A percentile compares a stretch with the other conserved stretches of the same genome.
Evolutionary conservation across 345 rosid genomes (phyloP).

Genomic region (Limnanthes douglasii): DNA sequence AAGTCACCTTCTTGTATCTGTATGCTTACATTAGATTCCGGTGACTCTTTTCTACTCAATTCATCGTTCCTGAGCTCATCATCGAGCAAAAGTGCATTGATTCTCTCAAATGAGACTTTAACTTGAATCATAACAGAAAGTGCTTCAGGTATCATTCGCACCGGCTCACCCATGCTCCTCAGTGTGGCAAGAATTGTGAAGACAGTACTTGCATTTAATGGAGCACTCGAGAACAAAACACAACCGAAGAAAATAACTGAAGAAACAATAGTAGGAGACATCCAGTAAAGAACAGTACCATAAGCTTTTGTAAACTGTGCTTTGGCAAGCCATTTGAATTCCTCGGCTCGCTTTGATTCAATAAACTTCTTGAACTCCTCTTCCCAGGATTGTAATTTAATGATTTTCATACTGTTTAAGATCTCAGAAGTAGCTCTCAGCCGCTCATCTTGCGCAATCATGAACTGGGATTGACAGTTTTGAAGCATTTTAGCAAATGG

Average conservation of each 20-base stretch:
- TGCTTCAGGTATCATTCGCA: constrained; percentile 56
- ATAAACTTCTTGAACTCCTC: constrained; percentile 49
- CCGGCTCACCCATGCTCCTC: constrained; percentile 52
- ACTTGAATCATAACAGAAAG: constrained; percentile 62
- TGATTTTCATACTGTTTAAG: constrained; percentile 60
- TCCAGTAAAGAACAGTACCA: constrained; percentile 44
- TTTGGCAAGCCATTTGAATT: constrained; percentile 50
- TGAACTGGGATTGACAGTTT: constrained; percentile 44
- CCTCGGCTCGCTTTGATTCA: constrained; percentile 31
- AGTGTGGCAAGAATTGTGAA: constrained; percentile 62
- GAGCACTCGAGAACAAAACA: constrained; percentile 32
- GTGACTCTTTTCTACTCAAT: constrained; percentile 9
- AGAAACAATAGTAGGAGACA: constrained; percentile 56
- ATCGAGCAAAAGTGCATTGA: constrained; percentile 43
- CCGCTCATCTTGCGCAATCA: constrained; percentile 61
- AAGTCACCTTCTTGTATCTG: constrained; percentile 37
- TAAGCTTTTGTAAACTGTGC: constrained; percentile 33
- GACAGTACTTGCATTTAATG: constrained; percentile 56
- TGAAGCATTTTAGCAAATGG: constrained; percentile 48
- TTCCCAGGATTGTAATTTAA: constrained; percentile 79
- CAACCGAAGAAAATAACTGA: constrained; percentile 54
- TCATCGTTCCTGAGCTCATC: constrained; percentile 36
- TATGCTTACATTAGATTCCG: constrained; percentile 16
- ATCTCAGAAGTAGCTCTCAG: constrained; percentile 50
- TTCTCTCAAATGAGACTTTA: constrained; percentile 42